These are phyloP conservation scores for Arabis alpina DNA, from an alignment of 345 rosid genomes.

Conservation along the genomic window DNA sequence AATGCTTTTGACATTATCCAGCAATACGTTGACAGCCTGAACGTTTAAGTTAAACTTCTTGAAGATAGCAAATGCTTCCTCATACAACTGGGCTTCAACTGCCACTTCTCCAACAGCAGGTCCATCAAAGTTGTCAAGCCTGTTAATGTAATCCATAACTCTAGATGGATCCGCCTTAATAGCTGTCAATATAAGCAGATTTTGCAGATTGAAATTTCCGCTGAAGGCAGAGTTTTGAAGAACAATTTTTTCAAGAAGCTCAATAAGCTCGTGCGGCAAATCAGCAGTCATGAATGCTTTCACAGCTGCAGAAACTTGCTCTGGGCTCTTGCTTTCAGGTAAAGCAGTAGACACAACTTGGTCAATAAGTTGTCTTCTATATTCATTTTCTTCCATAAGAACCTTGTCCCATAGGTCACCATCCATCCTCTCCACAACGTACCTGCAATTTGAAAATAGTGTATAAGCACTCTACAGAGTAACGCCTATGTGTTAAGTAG, in stretches of 20 bases:
- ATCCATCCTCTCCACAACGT: slow-evolving; percentile 99
- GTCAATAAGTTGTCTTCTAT: slow-evolving; percentile 92
- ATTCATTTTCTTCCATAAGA: slow-evolving; percentile 80
- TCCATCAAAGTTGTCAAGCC: slow-evolving; percentile 98
- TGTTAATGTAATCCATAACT: slow-evolving; percentile 95
- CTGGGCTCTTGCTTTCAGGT: slow-evolving; percentile 92
- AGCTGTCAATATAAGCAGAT: slow-evolving; percentile 94
- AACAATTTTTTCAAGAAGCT: slow-evolving; percentile 93
- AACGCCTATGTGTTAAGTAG: slow-evolving; percentile 13
- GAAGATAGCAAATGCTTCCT: slow-evolving; percentile 85
- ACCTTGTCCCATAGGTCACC: slow-evolving; percentile 99
- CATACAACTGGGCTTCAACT: slow-evolving; percentile 83
- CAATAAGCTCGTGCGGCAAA: slow-evolving; percentile 79
- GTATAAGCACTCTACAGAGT: slow-evolving; percentile 38
- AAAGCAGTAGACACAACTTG: slow-evolving; percentile 97
- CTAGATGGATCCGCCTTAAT: slow-evolving; percentile 96
- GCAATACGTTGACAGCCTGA: slow-evolving; percentile 70
- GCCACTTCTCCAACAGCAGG: slow-evolving; percentile 99
- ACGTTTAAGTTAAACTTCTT: slow-evolving; percentile 86
- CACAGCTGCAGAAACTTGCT: slow-evolving; percentile 85
- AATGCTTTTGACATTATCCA: slow-evolving; percentile 72
- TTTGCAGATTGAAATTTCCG: slow-evolving; percentile 95
- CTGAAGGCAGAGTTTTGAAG: slow-evolving; percentile 98
- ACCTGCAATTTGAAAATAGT: slow-evolving; percentile 53
- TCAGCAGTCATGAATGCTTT: slow-evolving; percentile 89